A percentile compares a stretch with the other conserved stretches of the same genome.
These are phyloP conservation scores for Udeniomyces megalosporus DNA, from an alignment of 768 basidiomycete species.

Conservation along the genomic window DNA sequence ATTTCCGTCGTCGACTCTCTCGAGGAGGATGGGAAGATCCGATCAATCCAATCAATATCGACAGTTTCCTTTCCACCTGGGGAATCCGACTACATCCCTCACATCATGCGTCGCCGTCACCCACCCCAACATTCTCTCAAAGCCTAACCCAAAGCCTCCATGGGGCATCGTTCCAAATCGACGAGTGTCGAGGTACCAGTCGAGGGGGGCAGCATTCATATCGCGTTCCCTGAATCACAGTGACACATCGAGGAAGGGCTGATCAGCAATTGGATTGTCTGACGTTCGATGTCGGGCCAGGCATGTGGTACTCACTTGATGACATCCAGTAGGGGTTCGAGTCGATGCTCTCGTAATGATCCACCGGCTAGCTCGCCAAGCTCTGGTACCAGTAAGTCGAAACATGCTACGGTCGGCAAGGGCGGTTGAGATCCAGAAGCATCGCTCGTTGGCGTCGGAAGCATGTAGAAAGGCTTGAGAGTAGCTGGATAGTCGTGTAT, in stretches of 20 bases:
- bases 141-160: conserved; percentile 91
- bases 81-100: conserved; percentile 83
- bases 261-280: too few relatives aligned
- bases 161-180: conserved; percentile 76
- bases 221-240: conserved; percentile 11
- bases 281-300: too few relatives aligned
- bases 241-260: not conserved
- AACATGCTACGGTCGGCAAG: conserved; percentile 63
- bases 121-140: conserved; percentile 79
- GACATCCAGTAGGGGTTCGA: conserved; percentile 29
- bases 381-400: conserved; percentile 77
- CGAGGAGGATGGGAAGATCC: too few relatives aligned
- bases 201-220: conserved; percentile 32
- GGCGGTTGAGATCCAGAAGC: not conserved
- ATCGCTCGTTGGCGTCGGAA: conserved; percentile 19
- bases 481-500: conserved; percentile 71
- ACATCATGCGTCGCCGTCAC: conserved; percentile 74
- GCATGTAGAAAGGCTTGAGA: conserved; percentile 95
- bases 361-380: conserved; percentile 86
- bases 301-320: conserved; percentile 39
- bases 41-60: not conserved
- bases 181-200: conserved; percentile 63
- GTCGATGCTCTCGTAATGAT: conserved; percentile 46
- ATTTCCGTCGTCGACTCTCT: too few relatives aligned
- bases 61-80: conserved; percentile 48